Percentiles rank a stretch among this genome's conserved stretches.
phyloP scores from a whole-genome alignment of 2,329 filamentous ascomycete species.

The Talaromyces pinophilus region DNA sequence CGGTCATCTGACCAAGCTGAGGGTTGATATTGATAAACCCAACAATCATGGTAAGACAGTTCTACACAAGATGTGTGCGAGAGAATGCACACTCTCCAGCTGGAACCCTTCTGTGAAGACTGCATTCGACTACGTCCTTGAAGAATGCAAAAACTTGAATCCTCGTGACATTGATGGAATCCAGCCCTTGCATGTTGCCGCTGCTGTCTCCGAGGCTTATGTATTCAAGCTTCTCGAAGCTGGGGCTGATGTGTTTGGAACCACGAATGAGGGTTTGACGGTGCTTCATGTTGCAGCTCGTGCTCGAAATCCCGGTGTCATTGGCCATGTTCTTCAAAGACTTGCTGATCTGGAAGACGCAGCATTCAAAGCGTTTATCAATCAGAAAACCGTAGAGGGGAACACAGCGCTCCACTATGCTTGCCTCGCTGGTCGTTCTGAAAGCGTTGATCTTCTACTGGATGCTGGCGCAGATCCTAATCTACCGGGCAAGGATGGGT shows the following conservation, averaged over 20 bases:
- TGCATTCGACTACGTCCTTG: slow-evolving; percentile 22
- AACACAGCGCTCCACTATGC: slow-evolving; percentile 26
- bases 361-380: slow-evolving; percentile 19
- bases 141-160: slow-evolving; percentile 23
- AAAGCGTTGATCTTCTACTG: slow-evolving; percentile 13
- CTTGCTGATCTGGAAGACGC: background rate
- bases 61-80: slow-evolving; percentile 17
- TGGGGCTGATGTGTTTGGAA: slow-evolving; percentile 23
- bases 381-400: slow-evolving; percentile 22
- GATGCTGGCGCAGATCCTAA: slow-evolving; percentile 11
- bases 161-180: slow-evolving; percentile 20
- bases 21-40: slow-evolving; percentile 16
- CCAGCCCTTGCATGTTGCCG: slow-evolving; percentile 26
- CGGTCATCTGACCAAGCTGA: slow-evolving; percentile 3
- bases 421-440: slow-evolving; percentile 21
- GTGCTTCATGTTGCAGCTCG: slow-evolving; percentile 26
- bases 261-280: slow-evolving; percentile 24
- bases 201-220: slow-evolving; percentile 22
- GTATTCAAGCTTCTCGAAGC: slow-evolving; percentile 25
- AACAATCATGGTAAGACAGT: slow-evolving; percentile 12
- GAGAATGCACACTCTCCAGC: background rate
- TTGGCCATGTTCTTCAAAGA: slow-evolving; percentile 22
- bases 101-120: slow-evolving; percentile 5
- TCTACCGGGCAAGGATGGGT: slow-evolving; percentile 11
- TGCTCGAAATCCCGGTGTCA: slow-evolving; percentile 22